phyloP scores from a whole-genome alignment of 1,284 basidiomycete species.

The Sporisorium sorghi region DNA sequence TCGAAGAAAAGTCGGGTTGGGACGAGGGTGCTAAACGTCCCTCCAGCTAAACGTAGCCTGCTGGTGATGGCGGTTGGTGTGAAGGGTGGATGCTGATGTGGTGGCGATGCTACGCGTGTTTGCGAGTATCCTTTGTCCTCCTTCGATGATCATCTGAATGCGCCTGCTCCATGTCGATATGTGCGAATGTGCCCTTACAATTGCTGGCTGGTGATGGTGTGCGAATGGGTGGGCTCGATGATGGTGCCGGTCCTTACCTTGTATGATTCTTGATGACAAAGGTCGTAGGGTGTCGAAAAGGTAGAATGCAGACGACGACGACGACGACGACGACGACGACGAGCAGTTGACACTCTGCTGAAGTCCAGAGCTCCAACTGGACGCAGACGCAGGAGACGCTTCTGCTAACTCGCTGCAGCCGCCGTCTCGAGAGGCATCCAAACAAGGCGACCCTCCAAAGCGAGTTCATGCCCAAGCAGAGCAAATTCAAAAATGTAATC shows the following conservation, averaged over 20 bases:
- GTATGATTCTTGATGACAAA: constrained; percentile 53
- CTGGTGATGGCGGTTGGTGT: not conserved
- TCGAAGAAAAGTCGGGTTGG: constrained; percentile 5
- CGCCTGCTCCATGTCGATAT: not conserved
- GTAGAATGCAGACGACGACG: constrained; percentile 23
- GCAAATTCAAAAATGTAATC: not conserved
- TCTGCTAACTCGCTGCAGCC: not conserved
- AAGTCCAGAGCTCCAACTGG: no score
- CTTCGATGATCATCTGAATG: not conserved
- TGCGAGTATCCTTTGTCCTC: not conserved
- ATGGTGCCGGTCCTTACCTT: constrained; percentile 42
- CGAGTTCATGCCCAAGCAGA: no score
- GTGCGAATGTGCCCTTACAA: constrained; percentile 1
- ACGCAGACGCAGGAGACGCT: no score
- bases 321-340: no score
- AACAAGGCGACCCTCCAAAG: no score
- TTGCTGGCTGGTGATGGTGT: constrained; percentile 1
- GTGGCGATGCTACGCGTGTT: not conserved
- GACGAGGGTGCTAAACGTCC: constrained; percentile 46
- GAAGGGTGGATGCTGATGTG: constrained; percentile 3
- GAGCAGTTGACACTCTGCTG: no score
- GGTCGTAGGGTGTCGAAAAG: constrained; percentile 47
- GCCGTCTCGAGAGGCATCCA: no score
- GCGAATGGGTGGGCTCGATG: no score
- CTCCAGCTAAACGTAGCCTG: constrained; percentile 31